A percentile compares a stretch with the other conserved stretches of the same genome.
Evolutionary conservation across 2,329 filamentous ascomycete species (phyloP).

Genomic region (Tothia fuscella): DNA sequence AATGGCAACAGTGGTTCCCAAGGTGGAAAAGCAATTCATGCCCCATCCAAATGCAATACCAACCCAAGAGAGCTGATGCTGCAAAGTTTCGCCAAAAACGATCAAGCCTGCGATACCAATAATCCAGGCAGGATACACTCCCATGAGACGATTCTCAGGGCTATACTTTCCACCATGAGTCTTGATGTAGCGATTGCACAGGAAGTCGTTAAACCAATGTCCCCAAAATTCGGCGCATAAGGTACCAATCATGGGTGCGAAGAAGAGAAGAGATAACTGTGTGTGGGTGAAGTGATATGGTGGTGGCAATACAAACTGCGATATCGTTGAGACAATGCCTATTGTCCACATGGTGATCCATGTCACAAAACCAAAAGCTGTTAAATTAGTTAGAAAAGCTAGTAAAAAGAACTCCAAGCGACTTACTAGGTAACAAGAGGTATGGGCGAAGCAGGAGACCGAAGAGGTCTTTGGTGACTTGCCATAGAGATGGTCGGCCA

Average conservation of each 20-base stretch:
- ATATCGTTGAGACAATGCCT: slow-evolving; percentile 18
- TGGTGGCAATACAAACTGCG: slow-evolving; percentile 17
- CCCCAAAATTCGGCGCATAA: slow-evolving; percentile 22
- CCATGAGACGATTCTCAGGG: slow-evolving; percentile 23
- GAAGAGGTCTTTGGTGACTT: slow-evolving; percentile 12
- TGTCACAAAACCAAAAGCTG: slow-evolving; percentile 16
- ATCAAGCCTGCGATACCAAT: slow-evolving; percentile 23
- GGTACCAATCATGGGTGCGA: slow-evolving; percentile 25
- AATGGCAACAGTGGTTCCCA: slow-evolving; percentile 22
- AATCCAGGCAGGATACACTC: slow-evolving; percentile 21
- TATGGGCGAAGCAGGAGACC: slow-evolving; percentile 14
- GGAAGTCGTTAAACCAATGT: slow-evolving; percentile 27
- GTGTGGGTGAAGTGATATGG: slow-evolving; percentile 14
- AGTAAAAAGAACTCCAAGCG: too few relatives aligned
- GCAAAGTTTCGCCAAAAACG: slow-evolving; percentile 22
- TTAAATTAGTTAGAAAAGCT: too few relatives aligned
- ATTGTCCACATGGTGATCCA: slow-evolving; percentile 20
- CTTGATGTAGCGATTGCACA: slow-evolving; percentile 21
- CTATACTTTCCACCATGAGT: slow-evolving; percentile 19
- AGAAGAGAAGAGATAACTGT: slow-evolving; percentile 21
- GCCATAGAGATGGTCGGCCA: slow-evolving; percentile 11
- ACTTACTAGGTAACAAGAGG: slow-evolving; percentile 15
- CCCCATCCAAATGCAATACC: slow-evolving; percentile 25
- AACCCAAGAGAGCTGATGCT: slow-evolving; percentile 22
- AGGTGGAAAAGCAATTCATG: slow-evolving; percentile 23